Base-by-base conservation (phyloP, 1,139 yeast species). In the Yamadazyma friedrichii region DNA sequence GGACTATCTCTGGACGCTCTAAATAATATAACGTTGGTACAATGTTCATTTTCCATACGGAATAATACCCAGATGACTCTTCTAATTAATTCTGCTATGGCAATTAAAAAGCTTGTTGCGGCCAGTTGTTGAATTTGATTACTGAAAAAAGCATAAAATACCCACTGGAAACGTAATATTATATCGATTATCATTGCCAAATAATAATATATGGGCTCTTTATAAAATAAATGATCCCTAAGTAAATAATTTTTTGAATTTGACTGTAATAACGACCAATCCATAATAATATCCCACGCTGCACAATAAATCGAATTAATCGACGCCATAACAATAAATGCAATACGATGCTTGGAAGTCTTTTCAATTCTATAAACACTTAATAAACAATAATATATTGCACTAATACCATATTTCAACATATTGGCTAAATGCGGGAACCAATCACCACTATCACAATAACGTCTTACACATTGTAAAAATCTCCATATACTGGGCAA, bases 391-490 rank as follows among this genome's bases (percentile, higher is more conserved):
- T 87, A 84, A 62, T 87, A 88, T 20, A 78, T 51, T 2, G 87
- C 75, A 2, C 89, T 76, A 28, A 84, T 64, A 1, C 76, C 56
- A 59, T 91, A 93, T 60, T 93, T 93, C 34, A 71, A 54, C 74
- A 88, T 88, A 56, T 93, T 93, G n/a, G 96, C 93, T 46, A 93
- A 65, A 72, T 93, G 99, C 1, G 99, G 99, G 58, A 93, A 94
- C 86, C 91, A 84, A 55, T 91, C 96, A 1, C 95, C 93, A 0
- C 97, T 85, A 57, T 93, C 99, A 38, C 83, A 78, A 59, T 76
- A 93, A 76, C 99, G 95, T 52, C 99, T 71, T 25, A 84, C 60
- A 62, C 98, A 93, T 60, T 93, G 99, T 41, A 91, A 59, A 41
- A 86, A 78, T 65, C 99, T 85, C 88, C 95, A 88, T 34, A 88